Conservation (phyloP, 768 basidiomycete species). For the Chalciporus pseudorubinellus region DNA sequence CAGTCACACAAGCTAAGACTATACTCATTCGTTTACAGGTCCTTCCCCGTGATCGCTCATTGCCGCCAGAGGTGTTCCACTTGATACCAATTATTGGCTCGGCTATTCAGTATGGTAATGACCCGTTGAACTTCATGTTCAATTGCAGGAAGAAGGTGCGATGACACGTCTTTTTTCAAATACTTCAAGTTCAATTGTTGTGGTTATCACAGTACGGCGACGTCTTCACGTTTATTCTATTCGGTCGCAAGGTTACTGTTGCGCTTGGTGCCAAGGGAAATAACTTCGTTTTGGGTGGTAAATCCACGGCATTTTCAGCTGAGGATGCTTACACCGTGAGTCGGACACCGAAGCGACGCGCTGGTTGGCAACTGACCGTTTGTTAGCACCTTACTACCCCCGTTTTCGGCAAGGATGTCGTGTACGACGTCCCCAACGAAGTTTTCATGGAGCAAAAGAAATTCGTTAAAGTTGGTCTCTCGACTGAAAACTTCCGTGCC, state of each 20-base stretch:
- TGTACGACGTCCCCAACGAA: conserved; percentile 96
- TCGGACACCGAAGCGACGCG: background rate
- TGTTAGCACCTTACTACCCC: conserved; percentile 85
- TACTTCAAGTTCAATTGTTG: background rate
- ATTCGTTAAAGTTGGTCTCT: conserved; percentile 95
- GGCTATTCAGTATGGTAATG: conserved; percentile 84
- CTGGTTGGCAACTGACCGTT: background rate
- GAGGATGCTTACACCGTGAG: conserved; percentile 94
- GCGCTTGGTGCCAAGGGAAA: conserved; percentile 89
- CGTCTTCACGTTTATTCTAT: conserved; percentile 92
- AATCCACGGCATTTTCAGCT: conserved; percentile 86
- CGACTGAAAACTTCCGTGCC: conserved; percentile 83
- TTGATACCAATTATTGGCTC: conserved; percentile 90
- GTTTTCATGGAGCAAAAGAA: conserved; percentile 99
- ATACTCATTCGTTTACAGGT: conserved; percentile 45
- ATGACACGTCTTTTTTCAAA: background rate
- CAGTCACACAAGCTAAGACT: background rate
- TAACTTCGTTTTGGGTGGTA: conserved; percentile 93
- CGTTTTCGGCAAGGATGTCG: conserved; percentile 95
- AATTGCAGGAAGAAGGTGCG: conserved; percentile 72
- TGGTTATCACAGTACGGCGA: conserved; percentile 72
- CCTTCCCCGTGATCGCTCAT: conserved; percentile 61
- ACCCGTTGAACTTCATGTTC: conserved; percentile 88
- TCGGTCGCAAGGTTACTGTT: conserved; percentile 89
- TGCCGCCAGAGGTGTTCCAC: conserved; percentile 92